A percentile compares a stretch with the other conserved stretches of the same genome.
Conservation (phyloP, 2,329 filamentous ascomycete genomes). For the Diaporthe batatas region DNA sequence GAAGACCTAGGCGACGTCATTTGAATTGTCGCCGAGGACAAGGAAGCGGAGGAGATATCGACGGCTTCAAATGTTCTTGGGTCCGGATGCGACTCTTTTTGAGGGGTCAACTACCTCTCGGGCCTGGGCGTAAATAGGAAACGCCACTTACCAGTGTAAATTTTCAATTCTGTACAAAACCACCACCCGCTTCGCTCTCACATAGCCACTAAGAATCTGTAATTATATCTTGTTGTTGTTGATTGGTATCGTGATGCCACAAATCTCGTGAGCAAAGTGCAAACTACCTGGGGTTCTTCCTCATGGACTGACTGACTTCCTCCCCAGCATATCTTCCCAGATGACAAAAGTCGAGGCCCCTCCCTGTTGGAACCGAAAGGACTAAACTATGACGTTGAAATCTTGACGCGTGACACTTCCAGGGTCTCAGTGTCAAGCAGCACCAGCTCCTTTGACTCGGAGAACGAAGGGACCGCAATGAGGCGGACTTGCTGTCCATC, state of each 20-base stretch:
- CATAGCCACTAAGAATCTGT: not conserved
- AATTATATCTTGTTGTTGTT: not conserved
- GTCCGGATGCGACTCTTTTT: not conserved
- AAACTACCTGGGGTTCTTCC: not conserved
- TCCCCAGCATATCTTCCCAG: not conserved
- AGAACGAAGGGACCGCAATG: slow-evolving; percentile 87
- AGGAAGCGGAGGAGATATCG: not conserved
- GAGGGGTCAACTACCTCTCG: not conserved
- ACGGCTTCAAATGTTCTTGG: not conserved
- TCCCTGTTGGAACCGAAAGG: not conserved
- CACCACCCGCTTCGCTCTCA: not conserved
- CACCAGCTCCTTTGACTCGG: slow-evolving; percentile 81
- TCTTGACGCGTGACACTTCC: slow-evolving; percentile 79
- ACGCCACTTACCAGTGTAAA: slow-evolving; percentile 24
- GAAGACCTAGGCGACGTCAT: not conserved
- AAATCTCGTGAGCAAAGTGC: slow-evolving; percentile 8
- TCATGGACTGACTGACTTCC: too few species aligned
- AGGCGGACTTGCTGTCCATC: slow-evolving; percentile 80
- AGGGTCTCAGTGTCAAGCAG: slow-evolving; percentile 88
- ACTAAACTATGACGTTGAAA: slow-evolving; percentile 54
- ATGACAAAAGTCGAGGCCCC: not conserved
- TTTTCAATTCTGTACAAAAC: not conserved
- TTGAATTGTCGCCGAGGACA: not conserved
- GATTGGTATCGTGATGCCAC: slow-evolving; percentile 34
- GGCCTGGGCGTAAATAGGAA: not conserved